Conservation (phyloP, 2,329 filamentous ascomycete genomes). For the Claviceps sp. region DNA sequence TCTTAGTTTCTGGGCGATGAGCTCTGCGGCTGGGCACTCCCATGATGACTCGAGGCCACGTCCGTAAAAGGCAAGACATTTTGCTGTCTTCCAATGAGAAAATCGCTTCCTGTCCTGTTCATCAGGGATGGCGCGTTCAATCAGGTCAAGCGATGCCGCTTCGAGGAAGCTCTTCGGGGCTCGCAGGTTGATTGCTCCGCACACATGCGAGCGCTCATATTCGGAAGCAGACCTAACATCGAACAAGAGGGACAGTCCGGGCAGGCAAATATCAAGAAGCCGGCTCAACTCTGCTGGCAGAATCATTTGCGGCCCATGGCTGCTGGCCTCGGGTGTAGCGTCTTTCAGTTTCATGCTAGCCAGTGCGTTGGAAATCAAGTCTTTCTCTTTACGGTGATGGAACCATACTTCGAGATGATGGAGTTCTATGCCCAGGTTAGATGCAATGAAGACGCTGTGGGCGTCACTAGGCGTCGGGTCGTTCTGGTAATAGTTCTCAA, state of each 20-base stretch:
- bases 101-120: slow-evolving; percentile 33
- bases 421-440: slow-evolving; percentile 37
- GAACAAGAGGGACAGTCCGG: slow-evolving; percentile 32
- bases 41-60: slow-evolving; percentile 33
- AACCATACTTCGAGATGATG: slow-evolving; percentile 42
- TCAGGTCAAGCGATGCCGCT: slow-evolving; percentile 33
- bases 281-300: slow-evolving; percentile 36
- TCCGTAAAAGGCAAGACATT: slow-evolving; percentile 40
- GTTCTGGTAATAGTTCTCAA: slow-evolving; percentile 39
- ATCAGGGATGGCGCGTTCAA: slow-evolving; percentile 35
- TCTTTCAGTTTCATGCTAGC: slow-evolving; percentile 30
- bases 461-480: slow-evolving; percentile 34
- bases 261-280: slow-evolving; percentile 35
- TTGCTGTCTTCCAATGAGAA: slow-evolving; percentile 30
- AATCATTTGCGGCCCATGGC: slow-evolving; percentile 30
- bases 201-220: slow-evolving; percentile 38
- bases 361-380: slow-evolving; percentile 30
- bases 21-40: slow-evolving; percentile 36
- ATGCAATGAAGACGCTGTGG: slow-evolving; percentile 39
- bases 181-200: slow-evolving; percentile 37
- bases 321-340: slow-evolving; percentile 14
- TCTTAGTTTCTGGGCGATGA: slow-evolving; percentile 31
- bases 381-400: slow-evolving; percentile 36
- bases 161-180: slow-evolving; percentile 35
- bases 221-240: slow-evolving; percentile 34